Evolutionary conservation across 495 filamentous ascomycete genomes (phyloP).

Genomic region (Parmelia sp.): DNA sequence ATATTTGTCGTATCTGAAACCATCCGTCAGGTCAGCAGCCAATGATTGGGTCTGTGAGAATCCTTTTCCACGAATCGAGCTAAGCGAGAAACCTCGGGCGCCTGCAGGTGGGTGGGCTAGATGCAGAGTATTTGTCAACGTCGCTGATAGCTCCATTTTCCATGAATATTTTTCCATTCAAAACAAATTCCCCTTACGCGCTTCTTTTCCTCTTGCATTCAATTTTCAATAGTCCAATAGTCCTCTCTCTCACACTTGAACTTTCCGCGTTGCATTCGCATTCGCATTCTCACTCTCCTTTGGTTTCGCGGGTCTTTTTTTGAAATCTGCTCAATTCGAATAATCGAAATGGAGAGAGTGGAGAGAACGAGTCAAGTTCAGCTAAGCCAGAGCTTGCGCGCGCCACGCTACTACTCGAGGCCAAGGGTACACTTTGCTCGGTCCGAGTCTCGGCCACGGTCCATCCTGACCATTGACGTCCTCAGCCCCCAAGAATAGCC

Average conservation of each 20-base stretch:
- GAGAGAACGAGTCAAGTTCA: neutral
- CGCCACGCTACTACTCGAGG: neutral
- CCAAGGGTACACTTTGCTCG: neutral
- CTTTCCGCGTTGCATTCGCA: neutral
- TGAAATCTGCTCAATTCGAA: too few relatives aligned
- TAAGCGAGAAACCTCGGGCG: neutral
- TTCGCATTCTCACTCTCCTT: too few relatives aligned
- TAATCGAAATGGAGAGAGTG: too few relatives aligned
- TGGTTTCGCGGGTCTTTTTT: too few relatives aligned
- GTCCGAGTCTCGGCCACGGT: constrained; percentile 7
- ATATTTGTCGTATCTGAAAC: neutral
- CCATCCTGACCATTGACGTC: constrained; percentile 8
- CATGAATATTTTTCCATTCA: neutral
- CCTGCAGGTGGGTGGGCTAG: neutral
- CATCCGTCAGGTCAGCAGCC: neutral
- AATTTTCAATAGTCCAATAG: neutral
- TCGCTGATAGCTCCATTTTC: neutral
- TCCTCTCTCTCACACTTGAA: neutral
- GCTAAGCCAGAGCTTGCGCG: neutral
- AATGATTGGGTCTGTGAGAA: too few relatives aligned
- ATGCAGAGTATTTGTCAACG: constrained; percentile 2
- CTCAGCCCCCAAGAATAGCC: neutral
- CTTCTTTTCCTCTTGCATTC: neutral
- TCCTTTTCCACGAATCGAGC: neutral
- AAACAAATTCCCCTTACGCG: neutral